Evolutionary conservation across 768 basidiomycete genomes (phyloP), one percentile per base, ranked within the genome.

Genomic region (Rhodotorula kratochvilovae): DNA sequence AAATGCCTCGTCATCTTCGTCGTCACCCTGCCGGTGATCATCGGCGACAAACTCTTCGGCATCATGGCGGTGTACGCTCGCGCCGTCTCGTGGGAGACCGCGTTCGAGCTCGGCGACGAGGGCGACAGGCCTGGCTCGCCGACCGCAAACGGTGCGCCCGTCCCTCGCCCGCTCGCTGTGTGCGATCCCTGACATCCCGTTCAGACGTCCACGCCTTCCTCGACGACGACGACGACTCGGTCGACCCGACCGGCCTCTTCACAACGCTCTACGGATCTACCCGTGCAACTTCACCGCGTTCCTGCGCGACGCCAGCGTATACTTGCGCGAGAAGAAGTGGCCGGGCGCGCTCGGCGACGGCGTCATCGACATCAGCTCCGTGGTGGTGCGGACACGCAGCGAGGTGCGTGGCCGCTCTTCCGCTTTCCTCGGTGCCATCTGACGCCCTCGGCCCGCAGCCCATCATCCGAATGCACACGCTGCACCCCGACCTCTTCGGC

Each of bases 221-320:
- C 21, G 64, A 72, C 0, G 48, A 57, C 8, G 43, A 58, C 57
- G 71, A 67, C 23, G 65, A 45, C 17, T 17, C 62, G 3, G 89
- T 90, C 8, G 77, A 76, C 31, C 84, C 87, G 25, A 84, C 86
- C 29, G 84, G 82, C 55, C 90, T 86, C 77, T 92, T 92, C 81
- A 88, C 88, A 4, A 84, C 85, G 56, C 82, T 96, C 71, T 95
- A 94, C 81, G 93, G 91, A 86, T 93, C 59, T 96, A 91, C 82
- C 93, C 93, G 2, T 90, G 88, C 81, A 96, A 94, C 81, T 84
- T 90, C 53, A 82, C 95, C 68, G 85, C 85, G 64, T 96, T 96
- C 80, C 80, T 93, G 63, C 86, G 87, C 62, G 82, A 84, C 61
- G 90, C 93, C 2, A 83, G 84, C 16, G 79, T 81, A 48, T 92